Evolutionary conservation across 1,284 basidiomycete genomes (phyloP).

Genomic region (Cryptococcus hybrid): DNA sequence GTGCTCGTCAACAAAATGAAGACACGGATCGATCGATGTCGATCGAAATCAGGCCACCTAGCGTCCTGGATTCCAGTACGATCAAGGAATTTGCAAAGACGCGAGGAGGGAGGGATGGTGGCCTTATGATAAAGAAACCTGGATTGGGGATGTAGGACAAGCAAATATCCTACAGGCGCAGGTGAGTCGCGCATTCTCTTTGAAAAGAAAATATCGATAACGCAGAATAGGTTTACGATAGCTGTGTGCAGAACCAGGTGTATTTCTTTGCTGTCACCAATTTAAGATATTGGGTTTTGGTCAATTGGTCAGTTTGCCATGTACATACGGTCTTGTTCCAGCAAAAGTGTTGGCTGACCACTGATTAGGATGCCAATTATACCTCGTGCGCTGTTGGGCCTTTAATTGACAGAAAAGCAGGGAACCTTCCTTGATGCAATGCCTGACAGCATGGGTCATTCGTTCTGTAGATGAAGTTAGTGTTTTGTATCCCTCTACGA

Average conservation of each 20-base stretch:
- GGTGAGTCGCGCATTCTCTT: constrained; percentile 17
- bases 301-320: constrained; percentile 35
- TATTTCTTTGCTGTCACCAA: constrained; percentile 46
- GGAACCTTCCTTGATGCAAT: constrained; percentile 43
- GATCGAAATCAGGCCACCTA: constrained; percentile 38
- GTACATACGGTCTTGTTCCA: background rate
- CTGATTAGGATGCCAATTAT: constrained; percentile 31
- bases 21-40: constrained; percentile 34
- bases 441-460: constrained; percentile 39
- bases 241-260: constrained; percentile 41
- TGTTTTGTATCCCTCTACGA: background rate
- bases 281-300: constrained; percentile 46
- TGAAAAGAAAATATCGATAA: background rate
- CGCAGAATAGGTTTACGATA: constrained; percentile 36
- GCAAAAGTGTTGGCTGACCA: background rate
- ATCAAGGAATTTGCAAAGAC: constrained; percentile 33
- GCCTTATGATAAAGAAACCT: constrained; percentile 28
- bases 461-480: constrained; percentile 40
- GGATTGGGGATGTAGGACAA: constrained; percentile 35
- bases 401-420: constrained; percentile 28
- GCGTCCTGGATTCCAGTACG: constrained; percentile 27
- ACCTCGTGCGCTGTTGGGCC: constrained; percentile 32
- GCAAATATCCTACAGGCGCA: constrained; percentile 44
- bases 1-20: constrained; percentile 33
- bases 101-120: constrained; percentile 29